Conservation (phyloP, 2,329 filamentous ascomycete species). For the Calonectria crousiana region DNA sequence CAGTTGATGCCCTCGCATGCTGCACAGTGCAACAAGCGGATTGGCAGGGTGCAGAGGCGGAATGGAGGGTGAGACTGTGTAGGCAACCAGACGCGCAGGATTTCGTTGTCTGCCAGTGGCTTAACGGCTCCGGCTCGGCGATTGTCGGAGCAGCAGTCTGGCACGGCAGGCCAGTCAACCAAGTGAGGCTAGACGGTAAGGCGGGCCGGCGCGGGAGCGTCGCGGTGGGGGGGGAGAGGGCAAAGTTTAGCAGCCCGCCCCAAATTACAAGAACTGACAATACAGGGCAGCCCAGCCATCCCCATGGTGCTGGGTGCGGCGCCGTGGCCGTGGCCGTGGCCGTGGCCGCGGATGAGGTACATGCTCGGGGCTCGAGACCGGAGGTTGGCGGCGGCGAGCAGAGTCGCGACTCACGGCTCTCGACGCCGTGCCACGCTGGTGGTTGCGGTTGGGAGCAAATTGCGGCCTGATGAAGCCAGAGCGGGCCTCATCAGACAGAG, state of each 20-base stretch:
- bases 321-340: neutral
- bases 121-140: neutral
- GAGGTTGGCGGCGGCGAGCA: neutral
- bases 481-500: slow-evolving; percentile 3
- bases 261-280: neutral
- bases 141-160: neutral
- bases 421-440: neutral
- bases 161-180: neutral
- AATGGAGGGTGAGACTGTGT: slow-evolving; percentile 3
- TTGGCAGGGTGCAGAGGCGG: neutral
- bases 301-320: neutral
- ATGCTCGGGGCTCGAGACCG: neutral
- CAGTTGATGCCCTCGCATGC: neutral
- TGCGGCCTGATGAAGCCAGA: neutral
- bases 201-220: slow-evolving; percentile 7
- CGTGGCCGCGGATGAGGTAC: neutral
- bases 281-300: neutral
- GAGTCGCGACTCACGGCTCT: neutral
- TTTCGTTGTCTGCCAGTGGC: neutral
- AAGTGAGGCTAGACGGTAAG: neutral
- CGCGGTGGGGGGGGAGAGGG: neutral
- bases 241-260: neutral
- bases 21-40: neutral
- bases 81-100: neutral
- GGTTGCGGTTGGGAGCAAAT: neutral